These are phyloP conservation scores for Oryza brachyantha DNA, from an alignment of 176 grass and related monocot species.

Conservation along the genomic window DNA sequence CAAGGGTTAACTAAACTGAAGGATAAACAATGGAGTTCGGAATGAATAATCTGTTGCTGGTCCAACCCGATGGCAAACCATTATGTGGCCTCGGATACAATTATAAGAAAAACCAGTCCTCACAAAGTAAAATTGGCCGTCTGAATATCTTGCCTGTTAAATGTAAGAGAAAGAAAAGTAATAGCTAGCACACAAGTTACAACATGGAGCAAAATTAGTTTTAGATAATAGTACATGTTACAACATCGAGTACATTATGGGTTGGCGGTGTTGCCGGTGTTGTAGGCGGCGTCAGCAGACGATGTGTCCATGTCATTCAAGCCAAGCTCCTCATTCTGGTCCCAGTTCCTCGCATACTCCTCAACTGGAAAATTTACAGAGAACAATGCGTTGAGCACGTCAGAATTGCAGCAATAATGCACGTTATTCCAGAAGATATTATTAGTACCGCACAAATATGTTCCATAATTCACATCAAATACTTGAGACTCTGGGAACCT, in stretches of 20 bases:
- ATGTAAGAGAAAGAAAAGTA: background rate
- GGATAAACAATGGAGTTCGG: no score
- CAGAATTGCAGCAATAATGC: background rate
- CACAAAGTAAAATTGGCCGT: background rate
- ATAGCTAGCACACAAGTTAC: background rate
- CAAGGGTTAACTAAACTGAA: no score
- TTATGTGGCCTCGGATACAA: no score
- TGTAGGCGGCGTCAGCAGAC: conserved; percentile 68
- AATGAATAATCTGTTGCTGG: no score
- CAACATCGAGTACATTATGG: conserved; percentile 23
- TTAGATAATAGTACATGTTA: background rate
- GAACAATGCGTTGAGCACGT: background rate
- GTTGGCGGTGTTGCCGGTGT: conserved; percentile 7
- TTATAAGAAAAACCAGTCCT: no score
- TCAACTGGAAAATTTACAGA: conserved; percentile 53
- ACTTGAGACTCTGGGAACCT: no score
- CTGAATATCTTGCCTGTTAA: background rate
- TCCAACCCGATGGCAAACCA: no score
- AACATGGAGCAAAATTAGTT: conserved; percentile 1
- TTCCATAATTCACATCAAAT: background rate
- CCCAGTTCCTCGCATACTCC: conserved; percentile 79
- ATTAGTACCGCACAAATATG: background rate
- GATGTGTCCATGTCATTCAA: conserved; percentile 99
- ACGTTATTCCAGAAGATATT: background rate
- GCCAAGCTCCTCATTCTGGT: conserved; percentile 94